Evolutionary conservation across 225 moss, liverwort and hornwort species (phyloP).

Genomic region (Sphagnum tenellum): DNA sequence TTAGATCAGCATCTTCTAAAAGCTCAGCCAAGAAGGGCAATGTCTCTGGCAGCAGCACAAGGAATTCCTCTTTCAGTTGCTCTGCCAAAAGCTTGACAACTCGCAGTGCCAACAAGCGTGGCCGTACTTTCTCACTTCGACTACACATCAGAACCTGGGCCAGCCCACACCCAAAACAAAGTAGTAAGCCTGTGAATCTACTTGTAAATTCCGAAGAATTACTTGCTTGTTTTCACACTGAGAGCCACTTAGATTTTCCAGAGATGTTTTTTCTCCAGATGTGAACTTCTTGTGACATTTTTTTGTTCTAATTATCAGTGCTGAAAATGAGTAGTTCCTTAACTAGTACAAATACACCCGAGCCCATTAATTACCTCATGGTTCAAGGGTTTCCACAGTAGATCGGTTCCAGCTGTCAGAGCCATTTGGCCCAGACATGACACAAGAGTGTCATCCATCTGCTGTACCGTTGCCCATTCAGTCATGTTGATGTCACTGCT

Average conservation of each 20-base stretch:
- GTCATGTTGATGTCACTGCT: slow-evolving; percentile 5
- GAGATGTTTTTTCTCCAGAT: too few relatives aligned
- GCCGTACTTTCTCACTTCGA: slow-evolving; percentile 48
- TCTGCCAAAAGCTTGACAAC: slow-evolving; percentile 75
- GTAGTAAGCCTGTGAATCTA: too few relatives aligned
- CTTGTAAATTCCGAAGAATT: too few relatives aligned
- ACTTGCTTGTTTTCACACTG: too few relatives aligned
- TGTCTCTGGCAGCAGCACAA: slow-evolving; percentile 84
- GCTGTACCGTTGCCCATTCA: slow-evolving; percentile 36
- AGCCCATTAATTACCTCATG: slow-evolving; percentile 52
- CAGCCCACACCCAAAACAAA: slow-evolving; percentile 1
- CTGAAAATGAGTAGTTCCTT: too few relatives aligned
- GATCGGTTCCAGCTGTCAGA: slow-evolving; percentile 83
- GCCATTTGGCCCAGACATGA: slow-evolving; percentile 95
- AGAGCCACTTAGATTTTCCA: too few relatives aligned
- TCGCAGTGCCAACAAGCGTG: slow-evolving; percentile 68
- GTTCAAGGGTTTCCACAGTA: slow-evolving; percentile 95
- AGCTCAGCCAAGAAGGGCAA: slow-evolving; percentile 90
- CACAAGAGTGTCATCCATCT: slow-evolving; percentile 76
- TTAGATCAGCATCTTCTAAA: slow-evolving; percentile 70
- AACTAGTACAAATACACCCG: too few relatives aligned
- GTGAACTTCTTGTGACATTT: too few relatives aligned
- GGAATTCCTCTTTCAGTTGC: slow-evolving; percentile 87
- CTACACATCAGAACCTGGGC: slow-evolving; percentile 91
- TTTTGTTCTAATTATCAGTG: too few relatives aligned